phyloP scores from a whole-genome alignment of 495 filamentous ascomycete species.

The Thozetella sp. region DNA sequence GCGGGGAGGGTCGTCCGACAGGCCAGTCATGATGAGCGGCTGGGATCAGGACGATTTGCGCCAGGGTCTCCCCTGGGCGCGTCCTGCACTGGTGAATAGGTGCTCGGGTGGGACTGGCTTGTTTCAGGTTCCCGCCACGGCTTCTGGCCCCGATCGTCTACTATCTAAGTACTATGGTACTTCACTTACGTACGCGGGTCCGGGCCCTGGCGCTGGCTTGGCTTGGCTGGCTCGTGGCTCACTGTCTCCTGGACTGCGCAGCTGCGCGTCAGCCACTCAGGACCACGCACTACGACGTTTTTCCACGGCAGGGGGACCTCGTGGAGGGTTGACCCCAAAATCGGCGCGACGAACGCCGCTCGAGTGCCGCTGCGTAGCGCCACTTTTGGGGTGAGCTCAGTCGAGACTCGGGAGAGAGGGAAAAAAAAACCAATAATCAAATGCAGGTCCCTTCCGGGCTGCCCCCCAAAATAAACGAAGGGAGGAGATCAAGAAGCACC shows the following conservation, averaged over 20 bases:
- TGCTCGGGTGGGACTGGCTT: not conserved
- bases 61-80: not conserved
- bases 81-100: not conserved
- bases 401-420: no score
- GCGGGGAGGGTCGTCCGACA: not conserved
- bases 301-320: no score
- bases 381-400: no score
- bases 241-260: not conserved
- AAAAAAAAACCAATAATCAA: no score
- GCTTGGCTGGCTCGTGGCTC: not conserved
- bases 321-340: no score
- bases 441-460: no score
- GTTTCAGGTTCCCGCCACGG: not conserved
- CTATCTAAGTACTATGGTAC: no score
- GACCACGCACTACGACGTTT: no score
- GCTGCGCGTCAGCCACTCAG: not conserved
- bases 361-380: no score
- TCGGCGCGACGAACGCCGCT: no score
- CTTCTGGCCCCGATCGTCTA: not conserved
- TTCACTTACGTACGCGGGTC: not conserved
- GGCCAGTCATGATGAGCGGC: not conserved
- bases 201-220: not conserved
- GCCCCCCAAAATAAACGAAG: no score
- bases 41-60: conserved; percentile 1
- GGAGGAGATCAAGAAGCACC: no score